These are phyloP conservation scores for Epichloe festucae DNA, from an alignment of 2,329 filamentous ascomycete genomes.

Conservation along the genomic window DNA sequence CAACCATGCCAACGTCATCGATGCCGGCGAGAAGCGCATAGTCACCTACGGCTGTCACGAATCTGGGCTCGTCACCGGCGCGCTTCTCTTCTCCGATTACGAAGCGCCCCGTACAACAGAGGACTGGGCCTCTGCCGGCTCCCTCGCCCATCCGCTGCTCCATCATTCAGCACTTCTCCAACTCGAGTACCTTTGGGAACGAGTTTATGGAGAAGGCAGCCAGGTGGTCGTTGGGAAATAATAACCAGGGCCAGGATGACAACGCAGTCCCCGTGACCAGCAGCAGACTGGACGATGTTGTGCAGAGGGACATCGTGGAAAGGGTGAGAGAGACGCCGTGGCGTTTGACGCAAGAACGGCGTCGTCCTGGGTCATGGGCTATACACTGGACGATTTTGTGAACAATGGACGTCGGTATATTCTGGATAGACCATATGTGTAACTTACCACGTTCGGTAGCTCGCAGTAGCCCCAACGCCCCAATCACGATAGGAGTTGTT, in stretches of 20 bases:
- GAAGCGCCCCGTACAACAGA: background rate
- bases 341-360: background rate
- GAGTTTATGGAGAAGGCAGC: constrained; percentile 1
- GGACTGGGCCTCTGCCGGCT: background rate
- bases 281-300: background rate
- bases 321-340: background rate
- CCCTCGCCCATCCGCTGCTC: background rate
- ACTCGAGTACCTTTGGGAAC: background rate
- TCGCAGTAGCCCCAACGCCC: too few relatives aligned
- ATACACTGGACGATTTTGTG: background rate
- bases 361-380: background rate
- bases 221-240: background rate
- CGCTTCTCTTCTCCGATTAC: background rate
- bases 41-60: background rate
- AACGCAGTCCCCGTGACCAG: background rate
- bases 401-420: background rate
- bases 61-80: background rate
- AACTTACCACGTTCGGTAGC: constrained; percentile 17
- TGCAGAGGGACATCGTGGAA: background rate
- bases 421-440: background rate
- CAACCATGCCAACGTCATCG: background rate
- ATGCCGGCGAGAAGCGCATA: background rate
- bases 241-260: background rate
- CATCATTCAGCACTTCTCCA: background rate
- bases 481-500: too few relatives aligned